Conservation (phyloP, 2,329 filamentous ascomycete species). For the Fusarium udum region DNA sequence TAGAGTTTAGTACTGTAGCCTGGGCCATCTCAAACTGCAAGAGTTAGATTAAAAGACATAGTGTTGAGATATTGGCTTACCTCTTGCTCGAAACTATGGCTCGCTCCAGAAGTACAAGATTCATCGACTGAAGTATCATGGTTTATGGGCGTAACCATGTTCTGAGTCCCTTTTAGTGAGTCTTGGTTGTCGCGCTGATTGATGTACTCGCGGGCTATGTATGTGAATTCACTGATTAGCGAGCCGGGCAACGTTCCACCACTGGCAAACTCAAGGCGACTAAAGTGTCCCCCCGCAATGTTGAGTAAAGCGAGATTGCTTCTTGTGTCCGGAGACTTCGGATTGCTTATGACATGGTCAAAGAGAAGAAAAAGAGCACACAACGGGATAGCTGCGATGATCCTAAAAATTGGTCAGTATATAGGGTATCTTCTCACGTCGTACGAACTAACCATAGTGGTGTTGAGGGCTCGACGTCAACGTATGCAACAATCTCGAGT, state of each 20-base stretch:
- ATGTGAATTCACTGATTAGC: constrained; percentile 32
- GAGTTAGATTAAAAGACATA: too few species aligned
- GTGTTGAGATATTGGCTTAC: too few species aligned
- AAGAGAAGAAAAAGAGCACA: constrained; percentile 37
- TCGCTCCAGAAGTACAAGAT: rapidly evolving
- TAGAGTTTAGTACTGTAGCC: background rate
- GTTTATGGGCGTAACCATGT: background rate
- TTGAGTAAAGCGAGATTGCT: constrained; percentile 33
- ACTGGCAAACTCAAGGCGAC: constrained; percentile 31
- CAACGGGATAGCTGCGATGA: constrained; percentile 33
- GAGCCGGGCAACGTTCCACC: constrained; percentile 27
- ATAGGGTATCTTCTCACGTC: rapidly evolving
- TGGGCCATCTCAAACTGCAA: background rate
- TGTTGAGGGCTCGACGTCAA: constrained; percentile 35
- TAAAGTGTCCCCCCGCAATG: constrained; percentile 36
- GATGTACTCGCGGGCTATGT: constrained; percentile 37
- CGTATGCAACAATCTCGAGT: constrained; percentile 31
- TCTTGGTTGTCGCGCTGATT: constrained; percentile 8
- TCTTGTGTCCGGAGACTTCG: constrained; percentile 17
- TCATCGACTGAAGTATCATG: background rate
- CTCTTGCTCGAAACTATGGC: background rate
- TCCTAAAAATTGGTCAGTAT: background rate
- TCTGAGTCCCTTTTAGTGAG: background rate
- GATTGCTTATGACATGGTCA: constrained; percentile 34
- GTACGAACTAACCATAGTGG: constrained; percentile 22